phyloP scores from a whole-genome alignment of 371 early-diverging fungal species.

The Apophysomyces ossiformis region DNA sequence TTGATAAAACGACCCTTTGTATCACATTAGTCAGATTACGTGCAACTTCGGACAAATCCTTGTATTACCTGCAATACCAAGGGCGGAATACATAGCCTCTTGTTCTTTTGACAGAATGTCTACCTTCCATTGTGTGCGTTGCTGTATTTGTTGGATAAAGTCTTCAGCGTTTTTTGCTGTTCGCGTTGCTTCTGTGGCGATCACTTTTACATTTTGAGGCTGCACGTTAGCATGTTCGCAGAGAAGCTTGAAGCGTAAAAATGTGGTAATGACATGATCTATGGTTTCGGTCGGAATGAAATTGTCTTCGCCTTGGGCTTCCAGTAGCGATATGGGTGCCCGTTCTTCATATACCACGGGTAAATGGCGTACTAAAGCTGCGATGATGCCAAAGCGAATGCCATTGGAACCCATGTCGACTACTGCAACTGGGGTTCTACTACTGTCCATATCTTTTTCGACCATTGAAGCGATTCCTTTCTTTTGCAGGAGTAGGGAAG shows the following conservation, averaged over 20 bases:
- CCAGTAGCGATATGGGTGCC: slow-evolving; percentile 56
- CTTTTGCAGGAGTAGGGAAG: not conserved
- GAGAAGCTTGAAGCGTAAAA: slow-evolving; percentile 54
- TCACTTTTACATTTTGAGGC: slow-evolving; percentile 42
- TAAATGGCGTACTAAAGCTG: slow-evolving; percentile 48
- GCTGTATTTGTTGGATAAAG: slow-evolving; percentile 42
- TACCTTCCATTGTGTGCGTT: slow-evolving; percentile 48
- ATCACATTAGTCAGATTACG: not conserved
- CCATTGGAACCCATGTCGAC: slow-evolving; percentile 68
- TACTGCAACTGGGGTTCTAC: slow-evolving; percentile 49
- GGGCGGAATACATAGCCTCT: slow-evolving; percentile 53
- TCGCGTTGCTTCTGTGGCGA: slow-evolving; percentile 62
- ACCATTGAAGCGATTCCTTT: slow-evolving; percentile 7
- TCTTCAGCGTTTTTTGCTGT: slow-evolving; percentile 51
- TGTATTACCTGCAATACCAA: slow-evolving; percentile 45
- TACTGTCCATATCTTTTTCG: not conserved
- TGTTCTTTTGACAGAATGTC: slow-evolving; percentile 44
- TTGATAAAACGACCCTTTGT: slow-evolving; percentile 44
- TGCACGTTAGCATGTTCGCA: slow-evolving; percentile 46
- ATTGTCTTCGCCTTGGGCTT: slow-evolving; percentile 43
- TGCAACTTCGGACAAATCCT: not conserved
- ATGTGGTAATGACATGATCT: slow-evolving; percentile 47
- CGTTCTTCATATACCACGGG: slow-evolving; percentile 59
- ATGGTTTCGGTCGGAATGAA: slow-evolving; percentile 48
- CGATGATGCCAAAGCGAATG: slow-evolving; percentile 58